Base-by-base conservation (phyloP, 2,329 filamentous ascomycete genomes). In the Colletotrichum abscissum region DNA sequence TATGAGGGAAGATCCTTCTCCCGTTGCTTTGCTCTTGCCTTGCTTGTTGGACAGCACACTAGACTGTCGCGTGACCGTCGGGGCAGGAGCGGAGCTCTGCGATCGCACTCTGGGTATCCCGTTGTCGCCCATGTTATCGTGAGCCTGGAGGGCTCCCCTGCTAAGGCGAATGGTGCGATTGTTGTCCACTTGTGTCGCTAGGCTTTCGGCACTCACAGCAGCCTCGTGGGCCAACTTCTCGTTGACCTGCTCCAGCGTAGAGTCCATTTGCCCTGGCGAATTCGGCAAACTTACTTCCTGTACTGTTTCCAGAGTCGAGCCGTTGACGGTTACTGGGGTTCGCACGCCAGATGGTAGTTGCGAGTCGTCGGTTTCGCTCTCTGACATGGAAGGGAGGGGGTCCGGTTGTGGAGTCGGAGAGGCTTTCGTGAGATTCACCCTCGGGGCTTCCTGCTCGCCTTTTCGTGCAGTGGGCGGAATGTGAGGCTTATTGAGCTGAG, bases 1-100 rank as follows among this genome's bases (percentile, higher is more conserved):
- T 11, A 95, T 98, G 95, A 99, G 98, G 70, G 92, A 89, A 46
- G 94, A 93, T n/a, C 91, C 92, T 80, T 97, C 94, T 64, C 88
- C 85, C 12, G 84, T 81, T 33, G 90, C 86, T 80, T 95, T 94
- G 42, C 90, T 87, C 79, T 95, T 94, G 69, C 87, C 84, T 68
- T 94, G 88, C 74, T 92, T 92, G 46, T 93, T 89, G 63, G 92
- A 91, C 74, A 88, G 82, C 77, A 84, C 80, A 73, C 89, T 91
- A 9, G 94, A 94, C 74, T 93, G 94, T 86, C 82, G 91, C 79
- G 79, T 92, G 80, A 83, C 91, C 81, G 86, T 85, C 74, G 81
- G 85, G 2, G 91, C 87, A 16, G 89, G 86, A 80, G 86, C 77
- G 79, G 83, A 81, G 65, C 85, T 84, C 60, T 70, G 67, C 30